These are phyloP conservation scores for Acacia acuminata DNA, from an alignment of 306 rosid genomes.

Conservation along the genomic window DNA sequence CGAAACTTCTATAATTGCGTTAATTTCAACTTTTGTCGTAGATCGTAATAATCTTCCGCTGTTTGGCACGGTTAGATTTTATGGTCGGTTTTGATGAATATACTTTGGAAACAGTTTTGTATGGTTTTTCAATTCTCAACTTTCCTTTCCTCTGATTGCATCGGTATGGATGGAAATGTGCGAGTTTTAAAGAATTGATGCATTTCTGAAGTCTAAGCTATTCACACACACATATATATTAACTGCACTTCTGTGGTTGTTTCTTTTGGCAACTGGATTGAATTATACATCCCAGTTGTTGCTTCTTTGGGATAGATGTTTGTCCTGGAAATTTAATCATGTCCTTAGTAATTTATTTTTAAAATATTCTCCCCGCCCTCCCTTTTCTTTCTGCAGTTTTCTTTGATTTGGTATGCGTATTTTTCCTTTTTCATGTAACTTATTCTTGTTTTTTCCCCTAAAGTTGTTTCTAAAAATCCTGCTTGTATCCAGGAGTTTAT, in stretches of 20 bases:
- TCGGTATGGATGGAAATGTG: not conserved
- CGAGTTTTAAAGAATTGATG: not conserved
- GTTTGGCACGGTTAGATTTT: not conserved
- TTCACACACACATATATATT: not conserved
- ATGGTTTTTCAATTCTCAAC: not conserved
- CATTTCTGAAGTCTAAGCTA: not conserved
- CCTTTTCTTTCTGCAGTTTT: not conserved
- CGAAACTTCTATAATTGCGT: not conserved
- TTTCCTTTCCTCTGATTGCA: not conserved
- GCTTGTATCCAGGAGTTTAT: constrained; percentile 62
- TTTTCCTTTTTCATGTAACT: not conserved
- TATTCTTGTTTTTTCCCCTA: constrained; percentile 7
- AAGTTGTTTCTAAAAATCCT: not conserved
- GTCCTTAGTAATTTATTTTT: not conserved
- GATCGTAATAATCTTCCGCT: not conserved
- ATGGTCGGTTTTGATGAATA: not conserved
- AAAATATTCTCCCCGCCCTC: not conserved
- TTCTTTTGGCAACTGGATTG: not conserved
- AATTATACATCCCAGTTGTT: not conserved
- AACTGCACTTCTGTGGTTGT: not conserved
- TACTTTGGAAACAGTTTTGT: not conserved
- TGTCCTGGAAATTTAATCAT: not conserved
- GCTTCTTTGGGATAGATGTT: not conserved
- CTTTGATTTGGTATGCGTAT: not conserved
- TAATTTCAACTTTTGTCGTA: not conserved